Evolutionary conservation across 1,139 yeast genomes (phyloP).

Genomic region (Sugiyamaella neomexicana): DNA sequence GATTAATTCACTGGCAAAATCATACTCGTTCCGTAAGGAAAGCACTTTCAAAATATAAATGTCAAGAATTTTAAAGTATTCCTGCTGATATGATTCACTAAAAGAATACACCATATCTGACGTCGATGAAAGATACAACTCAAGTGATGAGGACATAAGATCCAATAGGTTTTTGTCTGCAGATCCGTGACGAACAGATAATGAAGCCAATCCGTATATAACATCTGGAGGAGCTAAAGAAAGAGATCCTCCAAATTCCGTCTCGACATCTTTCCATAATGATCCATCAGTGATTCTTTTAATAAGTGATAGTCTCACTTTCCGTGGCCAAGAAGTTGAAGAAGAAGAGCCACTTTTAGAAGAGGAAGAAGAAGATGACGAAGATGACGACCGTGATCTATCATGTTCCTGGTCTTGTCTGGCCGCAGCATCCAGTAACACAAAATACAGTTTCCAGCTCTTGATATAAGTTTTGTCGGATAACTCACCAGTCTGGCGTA

Average conservation of each 20-base stretch:
- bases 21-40: constrained; percentile 28
- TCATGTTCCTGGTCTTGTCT: constrained; percentile 15
- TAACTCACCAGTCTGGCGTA: constrained; percentile 18
- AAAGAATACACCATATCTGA: constrained; percentile 19
- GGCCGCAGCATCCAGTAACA: constrained; percentile 28
- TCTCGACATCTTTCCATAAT: constrained; percentile 16
- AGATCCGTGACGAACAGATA: constrained; percentile 24
- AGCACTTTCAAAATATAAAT: constrained; percentile 29
- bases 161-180: constrained; percentile 17
- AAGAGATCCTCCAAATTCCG: constrained; percentile 17
- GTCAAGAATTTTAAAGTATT: constrained; percentile 24
- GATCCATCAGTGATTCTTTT: constrained; percentile 21
- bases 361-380: constrained; percentile 7
- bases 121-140: constrained; percentile 24
- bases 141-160: constrained; percentile 22
- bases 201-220: constrained; percentile 22
- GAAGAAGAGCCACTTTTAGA: not conserved
- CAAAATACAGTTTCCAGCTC: constrained; percentile 32
- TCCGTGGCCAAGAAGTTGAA: constrained; percentile 24
- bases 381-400: constrained; percentile 8
- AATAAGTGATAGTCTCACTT: constrained; percentile 20
- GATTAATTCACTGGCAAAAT: constrained; percentile 30
- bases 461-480: constrained; percentile 28
- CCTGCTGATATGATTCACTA: constrained; percentile 21
- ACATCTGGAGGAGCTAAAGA: constrained; percentile 23